Percentiles rank a stretch among this genome's conserved stretches.
Evolutionary conservation across 495 filamentous ascomycete species (phyloP).

Genomic region (Talaromyces adpressus): DNA sequence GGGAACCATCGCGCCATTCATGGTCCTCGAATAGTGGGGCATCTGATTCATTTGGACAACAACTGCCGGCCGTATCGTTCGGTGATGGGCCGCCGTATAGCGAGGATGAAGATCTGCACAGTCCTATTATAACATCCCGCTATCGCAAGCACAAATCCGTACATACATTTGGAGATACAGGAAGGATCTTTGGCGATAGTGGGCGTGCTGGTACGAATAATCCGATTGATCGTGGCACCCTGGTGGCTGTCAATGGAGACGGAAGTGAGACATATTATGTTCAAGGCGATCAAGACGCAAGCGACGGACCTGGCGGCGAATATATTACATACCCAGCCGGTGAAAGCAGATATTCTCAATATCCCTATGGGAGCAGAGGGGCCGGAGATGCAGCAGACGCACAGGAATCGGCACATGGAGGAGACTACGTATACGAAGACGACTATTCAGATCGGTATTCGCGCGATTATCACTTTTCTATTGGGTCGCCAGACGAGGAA

Average conservation of each 20-base stretch:
- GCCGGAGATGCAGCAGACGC: constrained; percentile 29
- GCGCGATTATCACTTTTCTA: constrained; percentile 88
- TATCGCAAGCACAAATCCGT: constrained; percentile 82
- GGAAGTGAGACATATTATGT: constrained; percentile 75
- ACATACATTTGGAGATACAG: constrained; percentile 36
- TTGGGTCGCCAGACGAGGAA: constrained; percentile 91
- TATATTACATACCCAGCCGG: constrained; percentile 71
- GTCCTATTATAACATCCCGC: constrained; percentile 70
- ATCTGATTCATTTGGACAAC: constrained; percentile 42
- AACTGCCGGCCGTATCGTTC: constrained; percentile 80
- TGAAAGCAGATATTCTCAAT: constrained; percentile 49
- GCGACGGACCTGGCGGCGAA: constrained; percentile 72
- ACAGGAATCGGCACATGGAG: constrained; percentile 10
- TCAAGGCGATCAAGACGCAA: constrained; percentile 49
- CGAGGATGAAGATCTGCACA: constrained; percentile 93
- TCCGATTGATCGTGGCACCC: constrained; percentile 49
- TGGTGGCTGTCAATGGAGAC: constrained; percentile 61
- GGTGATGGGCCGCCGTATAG: constrained; percentile 87
- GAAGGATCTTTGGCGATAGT: constrained; percentile 32
- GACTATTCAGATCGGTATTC: constrained; percentile 62
- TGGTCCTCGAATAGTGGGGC: constrained; percentile 47
- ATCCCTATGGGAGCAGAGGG: constrained; percentile 28
- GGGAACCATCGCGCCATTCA: constrained; percentile 43
- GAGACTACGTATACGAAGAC: constrained; percentile 57
- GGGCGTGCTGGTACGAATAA: constrained; percentile 12